A percentile compares a stretch with the other conserved stretches of the same genome.
phyloP scores from a whole-genome alignment of 2,329 filamentous ascomycete species.

The Clonostachys rhizophaga region DNA sequence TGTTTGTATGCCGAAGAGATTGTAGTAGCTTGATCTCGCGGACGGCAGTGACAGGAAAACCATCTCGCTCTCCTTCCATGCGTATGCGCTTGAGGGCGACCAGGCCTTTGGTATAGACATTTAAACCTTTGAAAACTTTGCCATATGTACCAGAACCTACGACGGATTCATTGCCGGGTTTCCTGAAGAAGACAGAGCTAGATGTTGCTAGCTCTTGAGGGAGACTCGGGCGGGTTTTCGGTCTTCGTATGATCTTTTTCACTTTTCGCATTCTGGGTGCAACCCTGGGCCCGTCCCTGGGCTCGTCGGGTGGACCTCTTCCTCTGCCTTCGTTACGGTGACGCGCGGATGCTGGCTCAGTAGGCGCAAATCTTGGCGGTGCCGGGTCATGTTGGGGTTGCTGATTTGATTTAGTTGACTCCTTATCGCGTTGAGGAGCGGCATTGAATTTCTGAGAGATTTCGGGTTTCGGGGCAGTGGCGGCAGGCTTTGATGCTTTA shows the following conservation, averaged over 20 bases:
- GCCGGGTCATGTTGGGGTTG: conserved; percentile 30
- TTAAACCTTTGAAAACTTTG: conserved; percentile 90
- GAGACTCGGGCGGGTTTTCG: conserved; percentile 68
- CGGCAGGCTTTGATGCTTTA: conserved; percentile 62
- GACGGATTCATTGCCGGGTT: conserved; percentile 95
- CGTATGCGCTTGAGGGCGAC: conserved; percentile 88
- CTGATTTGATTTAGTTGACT: conserved; percentile 4
- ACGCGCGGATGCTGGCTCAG: conserved; percentile 47
- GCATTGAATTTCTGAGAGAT: conserved; percentile 68
- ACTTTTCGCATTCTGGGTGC: conserved; percentile 55
- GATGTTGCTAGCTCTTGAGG: conserved; percentile 69
- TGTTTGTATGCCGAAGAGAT: conserved; percentile 74
- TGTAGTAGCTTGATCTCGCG: conserved; percentile 91
- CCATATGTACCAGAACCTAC: conserved; percentile 94
- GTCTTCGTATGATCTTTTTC: conserved; percentile 63
- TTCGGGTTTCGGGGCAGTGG: conserved; percentile 56
- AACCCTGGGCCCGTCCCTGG: conserved; percentile 20
- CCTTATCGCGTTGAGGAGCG: conserved; percentile 40
- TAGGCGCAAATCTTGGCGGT: conserved; percentile 43
- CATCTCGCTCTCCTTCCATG: conserved; percentile 90
- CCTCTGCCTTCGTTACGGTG: conserved; percentile 23
- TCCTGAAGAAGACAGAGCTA: conserved; percentile 89
- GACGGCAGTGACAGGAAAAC: conserved; percentile 86
- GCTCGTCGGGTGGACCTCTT: neutral
- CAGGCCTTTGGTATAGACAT: conserved; percentile 81